A percentile compares a stretch with the other conserved stretches of the same genome.
These are phyloP conservation scores for Erodium maritimum DNA, from an alignment of 345 rosid genomes.

Conservation along the genomic window DNA sequence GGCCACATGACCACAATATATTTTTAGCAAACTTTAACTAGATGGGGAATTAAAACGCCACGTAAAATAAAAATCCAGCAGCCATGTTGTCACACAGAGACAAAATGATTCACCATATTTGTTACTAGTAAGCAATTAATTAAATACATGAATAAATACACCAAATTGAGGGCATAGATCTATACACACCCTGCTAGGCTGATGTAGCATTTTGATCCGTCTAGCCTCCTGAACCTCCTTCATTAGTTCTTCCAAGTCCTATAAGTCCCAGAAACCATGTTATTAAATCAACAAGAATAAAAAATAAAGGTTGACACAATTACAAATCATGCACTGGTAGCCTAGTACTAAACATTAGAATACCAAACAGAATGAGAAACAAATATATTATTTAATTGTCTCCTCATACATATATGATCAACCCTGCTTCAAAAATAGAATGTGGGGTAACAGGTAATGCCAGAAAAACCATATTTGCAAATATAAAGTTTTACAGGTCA, in stretches of 20 bases:
- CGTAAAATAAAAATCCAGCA: too few relatives aligned
- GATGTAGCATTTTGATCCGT: constrained; percentile 97
- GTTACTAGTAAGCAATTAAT: background rate
- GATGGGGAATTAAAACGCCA: too few relatives aligned
- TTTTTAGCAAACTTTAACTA: too few relatives aligned
- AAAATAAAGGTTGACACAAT: background rate
- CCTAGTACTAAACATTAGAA: background rate
- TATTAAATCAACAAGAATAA: background rate
- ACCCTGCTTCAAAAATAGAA: background rate
- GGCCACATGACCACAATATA: too few relatives aligned
- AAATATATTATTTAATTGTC: background rate
- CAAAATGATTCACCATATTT: too few relatives aligned
- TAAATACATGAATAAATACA: background rate
- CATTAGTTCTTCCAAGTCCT: constrained; percentile 90
- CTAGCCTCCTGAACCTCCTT: constrained; percentile 99
- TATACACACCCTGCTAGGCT: constrained; percentile 76
- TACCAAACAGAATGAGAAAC: background rate
- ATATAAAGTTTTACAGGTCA: background rate
- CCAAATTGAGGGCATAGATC: too few relatives aligned
- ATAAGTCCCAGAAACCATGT: constrained; percentile 12
- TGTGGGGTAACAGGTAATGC: background rate
- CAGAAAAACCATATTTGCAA: too few relatives aligned
- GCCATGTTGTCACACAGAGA: too few relatives aligned
- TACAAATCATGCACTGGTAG: background rate
- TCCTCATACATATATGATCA: background rate